Evolutionary conservation across 192 early-diverging fungal genomes (phyloP), one percentile per base, ranked within the genome.

Genomic region (Mycoemilia scoparia): DNA sequence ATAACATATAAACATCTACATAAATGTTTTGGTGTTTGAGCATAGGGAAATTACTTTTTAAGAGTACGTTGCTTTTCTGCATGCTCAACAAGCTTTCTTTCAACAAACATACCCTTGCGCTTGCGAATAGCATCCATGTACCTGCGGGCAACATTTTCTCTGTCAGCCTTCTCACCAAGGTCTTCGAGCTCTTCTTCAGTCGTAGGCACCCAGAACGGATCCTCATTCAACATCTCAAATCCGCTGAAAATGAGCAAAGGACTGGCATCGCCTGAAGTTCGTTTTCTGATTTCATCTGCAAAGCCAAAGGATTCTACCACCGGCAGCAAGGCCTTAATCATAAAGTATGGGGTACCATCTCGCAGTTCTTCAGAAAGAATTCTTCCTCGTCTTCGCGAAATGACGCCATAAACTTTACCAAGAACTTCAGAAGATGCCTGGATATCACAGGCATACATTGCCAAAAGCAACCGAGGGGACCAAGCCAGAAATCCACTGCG

Each of bases 251-350:
- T 76, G 17, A 99, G 63, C 43, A 95, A 82, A 2, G 96, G 96
- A 39, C 73, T 83, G 6, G 96, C 96, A 0, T 83, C 85, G 1
- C 96, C 96, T 1, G 85, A 86, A 1, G 92, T 92, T 42, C 82
- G 67, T 51, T 88, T 99, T 15, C 96, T 75, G 18, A 99, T 84
- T 47, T 96, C 88, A 49, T 99, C 96, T 5, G 86, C 74, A 58
- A 99, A 96, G n/a, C 96, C 96, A 70, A 99, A 96, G 32, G 79
- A 84, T 51, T 99, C 96, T 17, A 99, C 72, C 10, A 99, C 89
- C 3, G 96, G 96, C 12, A 99, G 51, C 7, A 71, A 39, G 0
- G 87, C 71, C 40, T 72, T 68, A 51, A 99, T 85, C 24, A 76
- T 73, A 54, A 91, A 99, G 45, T 92, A 90, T 2, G 87, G 81